Conservation (phyloP, 768 basidiomycete species). For the Rickenella mellea region DNA sequence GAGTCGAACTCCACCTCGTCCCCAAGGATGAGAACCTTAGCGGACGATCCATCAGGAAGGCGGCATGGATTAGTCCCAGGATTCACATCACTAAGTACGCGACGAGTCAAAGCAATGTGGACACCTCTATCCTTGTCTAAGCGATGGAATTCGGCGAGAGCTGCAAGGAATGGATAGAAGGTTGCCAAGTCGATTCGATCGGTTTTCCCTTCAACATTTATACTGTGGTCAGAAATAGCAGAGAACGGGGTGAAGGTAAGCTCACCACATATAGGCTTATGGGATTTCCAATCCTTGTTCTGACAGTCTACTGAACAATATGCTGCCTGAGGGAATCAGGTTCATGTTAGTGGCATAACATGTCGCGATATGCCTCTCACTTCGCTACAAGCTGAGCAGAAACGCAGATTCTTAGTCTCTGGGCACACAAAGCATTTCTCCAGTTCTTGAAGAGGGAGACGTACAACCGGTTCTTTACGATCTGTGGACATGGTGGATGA, state of each 20-base stretch:
- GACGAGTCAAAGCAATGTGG: conserved; percentile 17
- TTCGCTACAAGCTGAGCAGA: conserved; percentile 16
- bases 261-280: conserved; percentile 21
- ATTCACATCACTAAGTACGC: background rate
- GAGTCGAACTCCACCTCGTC: background rate
- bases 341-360: background rate
- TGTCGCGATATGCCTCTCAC: conserved; percentile 4
- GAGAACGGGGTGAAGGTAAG: background rate
- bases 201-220: conserved; percentile 20
- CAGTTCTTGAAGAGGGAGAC: conserved; percentile 13
- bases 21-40: conserved; percentile 3
- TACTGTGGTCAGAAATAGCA: background rate
- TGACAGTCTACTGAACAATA: conserved; percentile 27
- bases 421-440: conserved; percentile 12
- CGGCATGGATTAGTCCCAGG: background rate
- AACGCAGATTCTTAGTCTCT: background rate
- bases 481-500: too few species aligned
- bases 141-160: conserved; percentile 15
- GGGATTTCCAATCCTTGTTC: conserved; percentile 20
- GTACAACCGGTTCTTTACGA: too few species aligned
- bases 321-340: conserved; percentile 9
- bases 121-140: conserved; percentile 5
- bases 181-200: conserved; percentile 22
- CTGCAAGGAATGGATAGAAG: conserved; percentile 24
- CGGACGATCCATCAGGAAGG: conserved; percentile 2